A percentile compares a stretch with the other conserved stretches of the same genome.
phyloP scores from a whole-genome alignment of 2,329 filamentous ascomycete genomes.

The Ampelomyces quisqualis region DNA sequence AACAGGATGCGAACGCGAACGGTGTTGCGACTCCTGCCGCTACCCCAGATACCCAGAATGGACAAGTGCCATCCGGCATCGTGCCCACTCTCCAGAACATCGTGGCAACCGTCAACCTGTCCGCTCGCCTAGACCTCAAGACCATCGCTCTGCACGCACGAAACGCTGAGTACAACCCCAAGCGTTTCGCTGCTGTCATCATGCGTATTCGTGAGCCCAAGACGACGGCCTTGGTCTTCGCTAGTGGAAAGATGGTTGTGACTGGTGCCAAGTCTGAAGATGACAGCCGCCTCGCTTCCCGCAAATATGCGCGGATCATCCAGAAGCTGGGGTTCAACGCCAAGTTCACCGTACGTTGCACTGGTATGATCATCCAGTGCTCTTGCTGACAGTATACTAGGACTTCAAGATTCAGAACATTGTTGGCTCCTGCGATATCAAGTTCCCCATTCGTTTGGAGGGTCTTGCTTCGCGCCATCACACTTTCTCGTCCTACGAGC shows the following conservation, averaged over 20 bases:
- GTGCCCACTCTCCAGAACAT: slow-evolving; percentile 68
- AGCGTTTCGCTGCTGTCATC: slow-evolving; percentile 99
- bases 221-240: slow-evolving; percentile 97
- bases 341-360: slow-evolving; percentile 71
- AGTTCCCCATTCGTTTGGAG: slow-evolving; percentile 96
- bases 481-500: slow-evolving; percentile 94
- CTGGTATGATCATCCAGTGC: slow-evolving; percentile 13
- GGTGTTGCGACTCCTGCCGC: slow-evolving; percentile 89
- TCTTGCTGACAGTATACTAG: slow-evolving; percentile 21
- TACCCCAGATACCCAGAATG: slow-evolving; percentile 77
- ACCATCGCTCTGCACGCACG: slow-evolving; percentile 97
- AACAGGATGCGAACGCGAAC: slow-evolving; percentile 54
- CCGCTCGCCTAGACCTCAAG: slow-evolving; percentile 96
- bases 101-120: slow-evolving; percentile 98
- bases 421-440: slow-evolving; percentile 97
- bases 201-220: slow-evolving; percentile 99
- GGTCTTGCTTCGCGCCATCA: slow-evolving; percentile 95
- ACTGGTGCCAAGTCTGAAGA: slow-evolving; percentile 98
- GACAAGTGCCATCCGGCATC: slow-evolving; percentile 62
- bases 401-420: slow-evolving; percentile 99
- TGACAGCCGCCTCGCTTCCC: slow-evolving; percentile 92
- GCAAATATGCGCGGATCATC: slow-evolving; percentile 98
- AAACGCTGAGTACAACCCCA: slow-evolving; percentile 98
- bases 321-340: slow-evolving; percentile 99
- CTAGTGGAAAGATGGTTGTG: slow-evolving; percentile 98